phyloP scores from a whole-genome alignment of 2,329 filamentous ascomycete species.

The Pseudocercospora cruenta region DNA sequence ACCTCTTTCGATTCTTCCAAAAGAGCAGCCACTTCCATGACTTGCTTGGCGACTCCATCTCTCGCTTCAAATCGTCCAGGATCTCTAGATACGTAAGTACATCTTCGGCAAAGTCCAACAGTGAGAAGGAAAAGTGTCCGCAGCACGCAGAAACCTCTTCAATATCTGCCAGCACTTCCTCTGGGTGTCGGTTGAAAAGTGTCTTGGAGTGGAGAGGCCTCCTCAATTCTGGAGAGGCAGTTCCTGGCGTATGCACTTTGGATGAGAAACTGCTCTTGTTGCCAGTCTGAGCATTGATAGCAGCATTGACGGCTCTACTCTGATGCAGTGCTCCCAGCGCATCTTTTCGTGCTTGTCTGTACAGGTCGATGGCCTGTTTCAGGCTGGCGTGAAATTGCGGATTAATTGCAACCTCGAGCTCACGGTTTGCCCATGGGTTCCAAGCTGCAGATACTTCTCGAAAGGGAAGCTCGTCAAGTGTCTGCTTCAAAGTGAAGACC shows the following conservation, averaged over 20 bases:
- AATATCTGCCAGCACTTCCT: slow-evolving; percentile 85
- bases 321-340: slow-evolving; percentile 81
- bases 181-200: slow-evolving; percentile 25
- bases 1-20: slow-evolving; percentile 57
- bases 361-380: slow-evolving; percentile 76
- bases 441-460: slow-evolving; percentile 35
- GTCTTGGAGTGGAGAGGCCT: slow-evolving; percentile 19
- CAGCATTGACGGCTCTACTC: slow-evolving; percentile 69
- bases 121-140: slow-evolving; percentile 90
- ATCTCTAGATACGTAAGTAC: slow-evolving; percentile 81
- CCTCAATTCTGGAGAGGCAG: slow-evolving; percentile 22
- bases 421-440: slow-evolving; percentile 46
- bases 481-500: slow-evolving; percentile 86
- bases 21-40: slow-evolving; percentile 86
- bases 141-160: slow-evolving; percentile 98
- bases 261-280: slow-evolving; percentile 47
- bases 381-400: slow-evolving; percentile 80
- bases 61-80: slow-evolving; percentile 77
- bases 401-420: slow-evolving; percentile 71
- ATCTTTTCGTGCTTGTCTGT: slow-evolving; percentile 72
- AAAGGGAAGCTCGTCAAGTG: slow-evolving; percentile 86
- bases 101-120: slow-evolving; percentile 89
- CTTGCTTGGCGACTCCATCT: slow-evolving; percentile 62
- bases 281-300: slow-evolving; percentile 58
- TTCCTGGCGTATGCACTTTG: slow-evolving; percentile 50